phyloP scores from a whole-genome alignment of 768 basidiomycete genomes.

The Phlebiopsis flavidoalba region DNA sequence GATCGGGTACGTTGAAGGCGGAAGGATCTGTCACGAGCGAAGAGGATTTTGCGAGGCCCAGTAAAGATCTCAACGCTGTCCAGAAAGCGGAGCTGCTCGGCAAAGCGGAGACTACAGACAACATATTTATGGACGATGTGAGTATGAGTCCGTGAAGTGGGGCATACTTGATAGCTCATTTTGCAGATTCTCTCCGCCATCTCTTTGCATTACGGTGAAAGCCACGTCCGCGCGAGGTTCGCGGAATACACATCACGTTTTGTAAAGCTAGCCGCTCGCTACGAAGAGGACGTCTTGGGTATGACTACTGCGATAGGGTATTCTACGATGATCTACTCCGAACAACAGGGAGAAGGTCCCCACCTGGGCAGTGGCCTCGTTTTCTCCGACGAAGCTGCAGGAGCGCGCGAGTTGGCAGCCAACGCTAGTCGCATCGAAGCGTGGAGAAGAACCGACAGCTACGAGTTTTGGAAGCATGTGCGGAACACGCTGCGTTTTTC shows the following conservation, averaged over 20 bases:
- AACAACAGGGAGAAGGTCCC: slow-evolving; percentile 32
- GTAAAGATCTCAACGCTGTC: slow-evolving; percentile 42
- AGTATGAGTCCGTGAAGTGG: slow-evolving; percentile 26
- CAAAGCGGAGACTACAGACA: slow-evolving; percentile 66
- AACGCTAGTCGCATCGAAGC: slow-evolving; percentile 89
- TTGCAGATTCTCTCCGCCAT: slow-evolving; percentile 78
- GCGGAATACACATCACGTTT: slow-evolving; percentile 87
- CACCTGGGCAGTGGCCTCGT: slow-evolving; percentile 78
- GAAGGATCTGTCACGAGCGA: slow-evolving; percentile 61
- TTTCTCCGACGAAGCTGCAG: slow-evolving; percentile 66
- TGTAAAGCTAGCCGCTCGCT: slow-evolving; percentile 82
- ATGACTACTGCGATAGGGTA: slow-evolving; percentile 67
- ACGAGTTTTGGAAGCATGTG: slow-evolving; percentile 69
- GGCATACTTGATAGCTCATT: background rate
- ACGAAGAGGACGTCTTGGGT: slow-evolving; percentile 79
- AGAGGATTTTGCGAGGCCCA: slow-evolving; percentile 59
- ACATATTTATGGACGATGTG: slow-evolving; percentile 91
- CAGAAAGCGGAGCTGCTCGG: slow-evolving; percentile 49
- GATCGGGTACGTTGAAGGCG: slow-evolving; percentile 59
- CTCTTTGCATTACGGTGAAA: slow-evolving; percentile 88
- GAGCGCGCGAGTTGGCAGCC: slow-evolving; percentile 62
- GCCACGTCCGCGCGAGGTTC: slow-evolving; percentile 81
- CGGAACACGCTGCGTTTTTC: slow-evolving; percentile 18
- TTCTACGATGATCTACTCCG: slow-evolving; percentile 50
- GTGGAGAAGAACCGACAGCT: slow-evolving; percentile 82